Evolutionary conservation across 1,139 yeast genomes (phyloP), one percentile per base, ranked within the genome.

Genomic region (Scheffersomyces parashehatae): DNA sequence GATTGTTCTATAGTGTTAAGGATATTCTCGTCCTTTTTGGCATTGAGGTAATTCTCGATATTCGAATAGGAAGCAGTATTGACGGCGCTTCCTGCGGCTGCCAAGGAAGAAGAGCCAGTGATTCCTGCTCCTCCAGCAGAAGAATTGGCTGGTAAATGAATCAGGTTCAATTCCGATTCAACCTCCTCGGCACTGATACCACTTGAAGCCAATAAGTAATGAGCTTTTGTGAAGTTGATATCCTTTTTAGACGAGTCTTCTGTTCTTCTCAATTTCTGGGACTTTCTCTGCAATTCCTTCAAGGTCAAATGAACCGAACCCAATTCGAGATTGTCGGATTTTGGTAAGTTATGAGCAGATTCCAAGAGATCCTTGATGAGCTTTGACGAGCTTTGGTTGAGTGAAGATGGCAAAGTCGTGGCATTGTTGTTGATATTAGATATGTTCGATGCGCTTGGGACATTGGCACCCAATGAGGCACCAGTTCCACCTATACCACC

Each of bases 181-280:
- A 93, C 84, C 45, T 89, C 95, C 56, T 89, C 97, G 36, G 95
- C 88, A 45, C 89, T 85, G 43, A 91, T 77, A 0, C 97, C 97
- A 58, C 95, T 86, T 0, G 95, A 88, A 2, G 97, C 97, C 43
- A 93, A 73, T 38, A 91, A 69, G 60, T 91, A 91, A 57, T 90
- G 97, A 0, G 97, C 98, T 55, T 86, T 88, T 2, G 96, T 88
- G 59, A 79, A 86, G 49, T 82, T 79, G 14, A 68, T 54, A 29
- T 64, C 65, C 26, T 57, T 62, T 43, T 61, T 55, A 8, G 61
- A 58, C 6, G 50, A 39, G 9, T 67, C 73, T 34, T 73, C 67
- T 29, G 63, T 65, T 48, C 75, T 77, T 46, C 91, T 76, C 53
- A 87, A 68, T 44, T 77, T 78, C 45, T 73, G 74, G 0, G 95